Percentiles rank a stretch among this genome's conserved stretches.
Evolutionary conservation across 2,329 filamentous ascomycete species (phyloP).

Genomic region (Neonectria ditissima): DNA sequence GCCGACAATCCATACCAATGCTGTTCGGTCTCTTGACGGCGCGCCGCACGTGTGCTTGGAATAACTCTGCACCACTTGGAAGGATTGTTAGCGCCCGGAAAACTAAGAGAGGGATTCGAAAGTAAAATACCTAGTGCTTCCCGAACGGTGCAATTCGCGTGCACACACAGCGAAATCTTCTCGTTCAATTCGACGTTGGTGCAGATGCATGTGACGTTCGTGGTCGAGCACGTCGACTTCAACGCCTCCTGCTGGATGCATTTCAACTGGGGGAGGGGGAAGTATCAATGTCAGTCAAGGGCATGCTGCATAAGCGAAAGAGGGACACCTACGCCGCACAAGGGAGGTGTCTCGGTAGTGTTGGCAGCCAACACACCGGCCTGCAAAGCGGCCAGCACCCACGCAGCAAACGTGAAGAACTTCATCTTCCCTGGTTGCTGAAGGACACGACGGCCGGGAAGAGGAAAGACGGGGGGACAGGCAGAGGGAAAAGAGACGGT

Average conservation of each 20-base stretch:
- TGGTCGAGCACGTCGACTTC: conserved; percentile 27
- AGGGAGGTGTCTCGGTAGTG: conserved; percentile 24
- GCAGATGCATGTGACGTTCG: conserved; percentile 39
- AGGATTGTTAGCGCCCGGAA: neutral
- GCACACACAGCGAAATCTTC: conserved; percentile 34
- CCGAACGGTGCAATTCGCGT: conserved; percentile 32
- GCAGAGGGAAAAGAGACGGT: neutral
- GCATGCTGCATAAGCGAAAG: neutral
- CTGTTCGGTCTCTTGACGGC: conserved; percentile 20
- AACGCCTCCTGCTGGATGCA: conserved; percentile 31
- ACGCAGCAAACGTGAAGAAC: conserved; percentile 8
- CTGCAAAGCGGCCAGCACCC: conserved; percentile 30
- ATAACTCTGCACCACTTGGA: conserved; percentile 17
- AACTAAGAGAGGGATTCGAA: no score
- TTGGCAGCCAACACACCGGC: conserved; percentile 25
- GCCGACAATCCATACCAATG: conserved; percentile 16
- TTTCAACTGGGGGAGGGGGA: conserved; percentile 30
- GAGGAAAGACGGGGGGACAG: neutral
- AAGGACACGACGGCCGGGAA: neutral
- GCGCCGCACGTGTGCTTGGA: conserved; percentile 19
- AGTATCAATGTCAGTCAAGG: conserved; percentile 18
- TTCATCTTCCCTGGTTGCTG: conserved; percentile 25
- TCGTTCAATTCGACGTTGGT: conserved; percentile 37
- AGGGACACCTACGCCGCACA: conserved; percentile 26
- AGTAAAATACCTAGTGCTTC: conserved; percentile 41